Evolutionary conservation across 1,284 basidiomycete species (phyloP), one percentile per base, ranked within the genome.

Genomic region (Xerocomus amazonicus): DNA sequence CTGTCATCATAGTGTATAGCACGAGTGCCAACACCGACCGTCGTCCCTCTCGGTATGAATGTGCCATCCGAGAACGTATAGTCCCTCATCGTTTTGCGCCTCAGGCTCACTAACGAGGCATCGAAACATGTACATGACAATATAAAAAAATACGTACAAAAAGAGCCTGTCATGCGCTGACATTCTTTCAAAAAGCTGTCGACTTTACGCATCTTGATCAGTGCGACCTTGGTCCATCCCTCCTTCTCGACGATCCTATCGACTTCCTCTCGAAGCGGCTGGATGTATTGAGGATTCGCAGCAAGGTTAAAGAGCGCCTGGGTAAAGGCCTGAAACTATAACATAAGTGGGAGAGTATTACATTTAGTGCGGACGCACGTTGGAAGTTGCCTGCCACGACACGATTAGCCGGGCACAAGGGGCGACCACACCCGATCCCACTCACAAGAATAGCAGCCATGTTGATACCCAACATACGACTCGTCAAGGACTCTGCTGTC

Each of bases 101-200:
- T 6, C 10, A 41, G 40, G 28, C 10, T 13, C 28, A 31, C 40
- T 41, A 10, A 17, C 9, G 26, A 17, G 29, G 28, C 16, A 9
- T 41, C 28, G 29, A 10, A 19, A n/a, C 2, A 8, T 7, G 17
- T 6, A 17, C 9, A 29, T 17, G 16, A 8, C 16, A 10, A 10
- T n/a, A 40, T 4, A 6, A 2, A 0, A 41, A 41, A 6, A 3
- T 1, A 14, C 26, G 27, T 16, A 12, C 6, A 40, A 16, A 3
- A 26, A 66, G 69, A 8, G 66, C 68, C 34, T 56, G 61, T 60
- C 9, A 69, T 26, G 3, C 77, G 67, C 48, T 70, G 66, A 0
- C 65, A 63, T 53, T 79, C 77, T 35, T 63, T 68, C 28, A 79
- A 19, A 56, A 79, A 76, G 54, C 77, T 79, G 55, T 80, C 77